Base-by-base conservation (phyloP, 768 basidiomycete genomes). In the Leccinum obscurum region DNA sequence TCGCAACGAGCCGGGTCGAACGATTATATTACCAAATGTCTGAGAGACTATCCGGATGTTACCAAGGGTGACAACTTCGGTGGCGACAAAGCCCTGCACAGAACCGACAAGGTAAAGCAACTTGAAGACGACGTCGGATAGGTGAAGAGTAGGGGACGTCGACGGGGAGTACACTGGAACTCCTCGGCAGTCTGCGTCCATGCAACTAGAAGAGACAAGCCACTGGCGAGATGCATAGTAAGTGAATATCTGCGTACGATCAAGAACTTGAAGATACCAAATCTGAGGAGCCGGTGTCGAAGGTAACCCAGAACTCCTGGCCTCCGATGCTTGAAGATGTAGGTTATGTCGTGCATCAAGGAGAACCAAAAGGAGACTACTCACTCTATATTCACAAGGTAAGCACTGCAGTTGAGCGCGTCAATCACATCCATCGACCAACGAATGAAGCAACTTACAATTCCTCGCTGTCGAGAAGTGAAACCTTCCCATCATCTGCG, bases 211-310 rank as follows among this genome's bases (percentile, higher is more conserved):
- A 14, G 81, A 82, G 35, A 79, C 77, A 15, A 85, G 75, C 85
- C 85, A 86, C 83, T 70, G 79, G 44, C 56, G 3, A 30, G n/a
- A 41, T 10, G 17, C 17, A 17, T 24, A 56, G 52, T 58, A 53
- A 65, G 64, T n/a, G 13, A 57, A 17, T 51, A 30, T 44, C 52
- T 35, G 53, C 1, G 14, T 11, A 57, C 13, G 52, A 46, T 26
- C 34, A 37, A 52, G 48, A 61, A 57, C 20, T 46, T 24, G 55
- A 54, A 35, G 66, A 51, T 63, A 83, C 83, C 63, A 86, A 65
- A 67, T 85, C 85, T 1, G 85, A 79, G 4, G 84, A 86, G 52
- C 84, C 85, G 8, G 85, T 85, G 66, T 85, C 84, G 30, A 84
- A 71, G 4, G 82, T 77, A 22, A 80, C 73, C 66, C 74, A 73